Percentiles rank a stretch among this genome's conserved stretches.
Conservation (phyloP, 2,329 filamentous ascomycete species). For the Colletotrichum brevisporum region DNA sequence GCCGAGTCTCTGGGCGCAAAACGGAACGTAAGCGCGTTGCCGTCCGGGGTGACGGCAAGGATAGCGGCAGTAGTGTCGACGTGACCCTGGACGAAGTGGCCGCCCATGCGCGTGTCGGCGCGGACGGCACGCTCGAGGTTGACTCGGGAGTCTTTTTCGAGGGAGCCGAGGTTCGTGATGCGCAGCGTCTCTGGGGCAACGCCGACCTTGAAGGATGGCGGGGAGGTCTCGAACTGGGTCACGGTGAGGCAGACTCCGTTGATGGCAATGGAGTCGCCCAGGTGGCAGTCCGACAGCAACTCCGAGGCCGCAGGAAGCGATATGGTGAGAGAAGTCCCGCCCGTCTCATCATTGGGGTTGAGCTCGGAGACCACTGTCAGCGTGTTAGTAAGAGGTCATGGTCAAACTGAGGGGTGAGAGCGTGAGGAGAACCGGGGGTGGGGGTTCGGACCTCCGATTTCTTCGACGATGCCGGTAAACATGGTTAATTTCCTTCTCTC, state of each 20-base stretch:
- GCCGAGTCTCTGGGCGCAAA: slow-evolving; percentile 78
- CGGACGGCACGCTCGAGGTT: slow-evolving; percentile 96
- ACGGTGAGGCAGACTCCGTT: slow-evolving; percentile 98
- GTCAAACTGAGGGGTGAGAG: slow-evolving; percentile 30
- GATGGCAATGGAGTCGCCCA: slow-evolving; percentile 94
- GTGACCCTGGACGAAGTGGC: slow-evolving; percentile 98
- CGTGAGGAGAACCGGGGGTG: slow-evolving; percentile 2
- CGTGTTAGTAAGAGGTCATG: slow-evolving; percentile 40
- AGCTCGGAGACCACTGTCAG: slow-evolving; percentile 83
- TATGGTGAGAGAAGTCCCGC: slow-evolving; percentile 93
- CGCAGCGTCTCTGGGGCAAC: slow-evolving; percentile 96
- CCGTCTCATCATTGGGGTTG: slow-evolving; percentile 83
- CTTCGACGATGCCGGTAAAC: slow-evolving; percentile 97
- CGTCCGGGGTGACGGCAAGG: slow-evolving; percentile 80
- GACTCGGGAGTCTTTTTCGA: slow-evolving; percentile 77
- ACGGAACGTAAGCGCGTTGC: slow-evolving; percentile 90
- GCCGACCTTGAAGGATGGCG: slow-evolving; percentile 84
- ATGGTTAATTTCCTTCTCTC: slow-evolving; percentile 62
- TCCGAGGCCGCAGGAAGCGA: slow-evolving; percentile 73
- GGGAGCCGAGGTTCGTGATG: slow-evolving; percentile 89
- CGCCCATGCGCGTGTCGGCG: slow-evolving; percentile 94
- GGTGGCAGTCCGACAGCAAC: slow-evolving; percentile 86
- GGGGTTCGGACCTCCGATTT: slow-evolving; percentile 84
- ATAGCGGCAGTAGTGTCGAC: slow-evolving; percentile 92
- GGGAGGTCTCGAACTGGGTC: slow-evolving; percentile 64